phyloP scores from a whole-genome alignment of 306 rosid genomes.

The Spatholobus suberectus region DNA sequence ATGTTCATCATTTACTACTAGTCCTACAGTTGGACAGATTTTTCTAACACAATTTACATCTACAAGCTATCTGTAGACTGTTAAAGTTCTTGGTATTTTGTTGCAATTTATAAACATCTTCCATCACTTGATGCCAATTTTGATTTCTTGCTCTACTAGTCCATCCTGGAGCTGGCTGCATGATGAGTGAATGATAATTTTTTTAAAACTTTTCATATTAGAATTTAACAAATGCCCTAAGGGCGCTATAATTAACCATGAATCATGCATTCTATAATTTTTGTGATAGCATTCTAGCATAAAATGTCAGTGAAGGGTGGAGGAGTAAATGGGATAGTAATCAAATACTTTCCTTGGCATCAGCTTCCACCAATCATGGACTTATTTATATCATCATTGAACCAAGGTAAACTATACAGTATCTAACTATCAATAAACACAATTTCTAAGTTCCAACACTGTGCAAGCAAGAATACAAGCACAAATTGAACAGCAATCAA shows the following conservation, averaged over 20 bases:
- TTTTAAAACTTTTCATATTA: not conserved
- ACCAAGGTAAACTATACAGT: constrained; percentile 1
- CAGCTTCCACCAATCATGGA: not conserved
- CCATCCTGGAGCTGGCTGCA: not conserved
- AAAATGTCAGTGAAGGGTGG: not conserved
- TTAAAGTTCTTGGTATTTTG: not conserved
- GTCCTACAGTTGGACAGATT: not conserved
- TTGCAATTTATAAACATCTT: not conserved
- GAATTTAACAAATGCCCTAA: not conserved
- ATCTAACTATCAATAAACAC: constrained; percentile 25
- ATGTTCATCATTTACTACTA: not conserved
- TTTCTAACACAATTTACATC: not conserved
- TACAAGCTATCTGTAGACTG: not conserved
- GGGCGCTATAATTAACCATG: not conserved
- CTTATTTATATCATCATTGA: not conserved
- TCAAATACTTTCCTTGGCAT: not conserved
- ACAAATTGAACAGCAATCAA: constrained; percentile 7
- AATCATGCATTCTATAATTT: not conserved
- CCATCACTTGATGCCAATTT: not conserved
- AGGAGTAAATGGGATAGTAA: not conserved
- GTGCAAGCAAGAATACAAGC: constrained; percentile 32
- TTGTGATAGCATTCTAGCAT: not conserved
- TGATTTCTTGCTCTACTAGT: constrained; percentile 1
- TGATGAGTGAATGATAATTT: not conserved
- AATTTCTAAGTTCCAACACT: not conserved